Evolutionary conservation across 768 basidiomycete genomes (phyloP), one percentile per base, ranked within the genome.

Genomic region (Auricularia auricula-judae): DNA sequence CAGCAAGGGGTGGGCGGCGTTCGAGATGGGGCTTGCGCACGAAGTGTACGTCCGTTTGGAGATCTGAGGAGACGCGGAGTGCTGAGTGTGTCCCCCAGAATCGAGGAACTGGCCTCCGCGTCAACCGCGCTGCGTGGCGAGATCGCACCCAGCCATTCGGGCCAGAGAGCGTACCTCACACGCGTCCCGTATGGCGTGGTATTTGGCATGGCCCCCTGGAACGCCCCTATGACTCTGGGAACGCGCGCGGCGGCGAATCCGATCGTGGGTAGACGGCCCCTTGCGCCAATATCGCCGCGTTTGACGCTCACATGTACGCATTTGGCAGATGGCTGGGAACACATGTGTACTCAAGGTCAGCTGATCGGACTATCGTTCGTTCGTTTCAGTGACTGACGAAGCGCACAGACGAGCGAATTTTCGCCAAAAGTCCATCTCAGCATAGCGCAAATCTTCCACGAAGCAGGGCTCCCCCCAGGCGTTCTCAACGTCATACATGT

Each of bases 391-490:
- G 11, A 54, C 29, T 29, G 18, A 54, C 3, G 8, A 18, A 10
- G n/a, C n/a, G 18, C 29, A 33, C 23, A 59, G 56, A 74, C 76
- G 8, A 72, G 71, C 29, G 71, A 72, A 29, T 66, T 72, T 53
- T 70, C 71, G 14, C 78, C 78, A 2, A 69, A 70, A 23, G 64
- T 71, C 1, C 75, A 76, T 60, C 63, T 67, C 35, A 66, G 72
- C 35, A 67, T 76, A 8, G 75, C 73, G 14, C 68, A 75, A 23
- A 64, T 78, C 29, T 73, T 78, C 67, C 64, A 67, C 35, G 76
- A 75, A 34, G 76, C 76, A 0, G 76, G 77, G 3, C 70, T 79
- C 0, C 78, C 78, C 2, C 66, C 67, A 4, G 75, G 74, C 4
- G 76, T 73, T 2, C 66, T 79, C 11, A 73, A 76, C 62, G 68